Percentiles rank a stretch among this genome's conserved stretches.
Conservation (phyloP, 1,139 yeast genomes). For the Torulaspora pretoriensis region DNA sequence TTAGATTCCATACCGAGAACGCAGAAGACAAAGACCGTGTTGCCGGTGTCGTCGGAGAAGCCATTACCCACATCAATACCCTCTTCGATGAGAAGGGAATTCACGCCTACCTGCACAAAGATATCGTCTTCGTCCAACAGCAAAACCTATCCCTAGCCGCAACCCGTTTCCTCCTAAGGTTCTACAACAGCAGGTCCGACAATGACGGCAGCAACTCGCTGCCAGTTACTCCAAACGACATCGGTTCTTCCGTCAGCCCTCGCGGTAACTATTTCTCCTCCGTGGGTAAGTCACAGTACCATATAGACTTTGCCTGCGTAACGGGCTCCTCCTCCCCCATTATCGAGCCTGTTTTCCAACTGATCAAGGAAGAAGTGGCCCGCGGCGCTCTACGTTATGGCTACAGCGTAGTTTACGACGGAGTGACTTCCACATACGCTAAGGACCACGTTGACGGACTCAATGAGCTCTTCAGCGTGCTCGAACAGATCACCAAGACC, state of each 20-base stretch:
- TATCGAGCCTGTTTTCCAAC: constrained; percentile 66
- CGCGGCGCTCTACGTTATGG: constrained; percentile 42
- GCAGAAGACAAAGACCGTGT: constrained; percentile 69
- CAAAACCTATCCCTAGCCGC: constrained; percentile 52
- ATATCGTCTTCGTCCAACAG: constrained; percentile 64
- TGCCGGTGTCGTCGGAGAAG: constrained; percentile 70
- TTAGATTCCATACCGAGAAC: constrained; percentile 67
- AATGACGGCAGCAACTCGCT: constrained; percentile 6
- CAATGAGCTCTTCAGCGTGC: constrained; percentile 62
- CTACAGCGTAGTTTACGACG: constrained; percentile 63
- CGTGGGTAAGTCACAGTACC: constrained; percentile 22
- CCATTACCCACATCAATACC: constrained; percentile 80
- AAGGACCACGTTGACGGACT: constrained; percentile 69
- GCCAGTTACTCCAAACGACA: constrained; percentile 13
- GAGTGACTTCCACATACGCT: constrained; percentile 55
- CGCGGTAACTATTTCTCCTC: constrained; percentile 14
- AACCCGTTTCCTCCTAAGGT: constrained; percentile 42
- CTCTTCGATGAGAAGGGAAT: constrained; percentile 59
- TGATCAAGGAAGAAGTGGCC: constrained; percentile 46
- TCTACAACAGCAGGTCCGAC: constrained; percentile 26
- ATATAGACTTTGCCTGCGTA: constrained; percentile 41
- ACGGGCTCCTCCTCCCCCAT: constrained; percentile 69
- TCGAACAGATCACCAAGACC: constrained; percentile 28
- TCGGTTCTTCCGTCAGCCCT: constrained; percentile 8
- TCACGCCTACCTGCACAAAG: constrained; percentile 73